Evolutionary conservation across 2,329 filamentous ascomycete species (phyloP).

Genomic region (Byssoonygena ceratinophila): DNA sequence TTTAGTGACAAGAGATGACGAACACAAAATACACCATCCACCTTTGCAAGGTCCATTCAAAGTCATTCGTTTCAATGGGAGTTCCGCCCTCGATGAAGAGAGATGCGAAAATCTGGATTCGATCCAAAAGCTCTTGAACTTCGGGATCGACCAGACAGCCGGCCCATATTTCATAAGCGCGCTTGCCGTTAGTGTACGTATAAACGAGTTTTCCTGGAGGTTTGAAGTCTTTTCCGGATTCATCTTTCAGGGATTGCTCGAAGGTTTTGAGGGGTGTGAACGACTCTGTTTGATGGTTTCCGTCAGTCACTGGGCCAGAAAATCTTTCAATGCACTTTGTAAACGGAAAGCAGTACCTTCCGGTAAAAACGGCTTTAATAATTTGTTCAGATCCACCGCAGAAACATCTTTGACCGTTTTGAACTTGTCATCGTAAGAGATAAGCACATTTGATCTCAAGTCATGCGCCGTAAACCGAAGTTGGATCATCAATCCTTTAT

Average conservation of each 20-base stretch:
- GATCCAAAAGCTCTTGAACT: conserved; percentile 61
- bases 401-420: conserved; percentile 55
- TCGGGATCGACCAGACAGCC: conserved; percentile 60
- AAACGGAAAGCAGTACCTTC: conserved; percentile 40
- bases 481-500: conserved; percentile 67
- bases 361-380: conserved; percentile 57
- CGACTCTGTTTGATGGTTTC: conserved; percentile 43
- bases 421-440: conserved; percentile 63
- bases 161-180: conserved; percentile 74
- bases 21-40: conserved; percentile 92
- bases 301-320: conserved; percentile 10
- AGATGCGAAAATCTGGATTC: conserved; percentile 71
- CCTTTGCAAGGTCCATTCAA: conserved; percentile 62
- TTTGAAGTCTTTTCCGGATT: conserved; percentile 41
- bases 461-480: conserved; percentile 62
- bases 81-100: conserved; percentile 92
- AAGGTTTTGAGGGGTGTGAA: conserved; percentile 55
- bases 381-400: conserved; percentile 57
- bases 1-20: conserved; percentile 16
- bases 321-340: background rate
- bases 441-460: conserved; percentile 64
- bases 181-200: conserved; percentile 50
- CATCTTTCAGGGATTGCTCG: conserved; percentile 45
- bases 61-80: conserved; percentile 58
- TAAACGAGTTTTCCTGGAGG: conserved; percentile 67